Evolutionary conservation across 2,329 filamentous ascomycete genomes (phyloP), one percentile per base, ranked within the genome.

Genomic region (Thielaviopsis cerberus): DNA sequence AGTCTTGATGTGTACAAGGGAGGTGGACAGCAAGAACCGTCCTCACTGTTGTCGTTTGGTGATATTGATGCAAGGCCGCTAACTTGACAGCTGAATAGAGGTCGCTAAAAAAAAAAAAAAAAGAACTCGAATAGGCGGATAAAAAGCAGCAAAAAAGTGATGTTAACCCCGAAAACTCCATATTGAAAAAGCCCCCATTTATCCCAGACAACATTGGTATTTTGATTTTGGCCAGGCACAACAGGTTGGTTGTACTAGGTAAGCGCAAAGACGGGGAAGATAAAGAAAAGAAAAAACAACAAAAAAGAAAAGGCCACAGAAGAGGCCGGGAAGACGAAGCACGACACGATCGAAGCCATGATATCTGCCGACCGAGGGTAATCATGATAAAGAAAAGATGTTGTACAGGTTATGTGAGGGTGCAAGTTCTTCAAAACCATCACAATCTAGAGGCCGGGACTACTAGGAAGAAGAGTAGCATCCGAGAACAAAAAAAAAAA

Each of bases 11-110:
- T 22, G 20, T 6, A 54, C 17, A 52, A 54, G n/a, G 34, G 13
- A 30, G 25, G 41, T 26, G 27, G 25, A 34, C 41, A 51, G n/a
- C 54, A 23, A 45, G 58, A 48, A 56, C 58, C 20, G 54, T 57
- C 48, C 48, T 59, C 53, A 25, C 58, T 54, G 48, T 11, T 13
- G 57, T 22, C n/a, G 37, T 20, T n/a, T n/a, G n/a, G 41, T 48
- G 41, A 48, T 48, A 22, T 48, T 7, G 20, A n/a, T 7, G 7
- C 10, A 7, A 7, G 17, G n/a, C n/a, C 3, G n/a, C 41, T 22
- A n/a, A n/a, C 1, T 48, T 48, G 41, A 48, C n/a, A 17, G 41
- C n/a, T 22, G 41, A 48, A 48, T 48, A 22, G 13, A 48, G 20
- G 4, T n/a, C 41, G n/a, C 41, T 48, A 53, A 53, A n/a, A 26